Conservation (phyloP, 805 yeast species). For the Citeromyces matritensis region DNA sequence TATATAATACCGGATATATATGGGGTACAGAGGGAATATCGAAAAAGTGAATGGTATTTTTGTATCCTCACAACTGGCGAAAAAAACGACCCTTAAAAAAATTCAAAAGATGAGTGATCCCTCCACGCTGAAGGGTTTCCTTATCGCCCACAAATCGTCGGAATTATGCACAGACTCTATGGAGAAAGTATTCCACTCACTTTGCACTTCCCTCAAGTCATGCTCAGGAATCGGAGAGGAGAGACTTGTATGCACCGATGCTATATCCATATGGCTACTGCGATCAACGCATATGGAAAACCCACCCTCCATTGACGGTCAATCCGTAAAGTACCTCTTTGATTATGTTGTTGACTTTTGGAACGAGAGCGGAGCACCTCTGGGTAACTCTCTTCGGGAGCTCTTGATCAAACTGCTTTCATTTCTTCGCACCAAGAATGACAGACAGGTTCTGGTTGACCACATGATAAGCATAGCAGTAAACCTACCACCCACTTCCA, state of each 20-base stretch:
- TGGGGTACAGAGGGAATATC: too few relatives aligned
- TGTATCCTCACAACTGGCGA: too few relatives aligned
- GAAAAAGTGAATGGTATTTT: too few relatives aligned
- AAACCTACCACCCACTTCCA: slow-evolving; percentile 28
- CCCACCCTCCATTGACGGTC: slow-evolving; percentile 1
- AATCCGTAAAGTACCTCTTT: slow-evolving; percentile 19
- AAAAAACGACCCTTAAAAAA: too few relatives aligned
- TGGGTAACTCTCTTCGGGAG: slow-evolving; percentile 54
- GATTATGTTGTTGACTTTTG: slow-evolving; percentile 51
- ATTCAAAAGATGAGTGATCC: too few relatives aligned
- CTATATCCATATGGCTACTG: slow-evolving; percentile 49
- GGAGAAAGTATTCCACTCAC: slow-evolving; percentile 8
- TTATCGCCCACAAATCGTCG: slow-evolving; percentile 1
- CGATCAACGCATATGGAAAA: slow-evolving; percentile 27
- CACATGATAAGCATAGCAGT: slow-evolving; percentile 33
- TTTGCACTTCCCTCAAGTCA: slow-evolving; percentile 15
- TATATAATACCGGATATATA: too few relatives aligned
- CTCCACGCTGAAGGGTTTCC: background rate
- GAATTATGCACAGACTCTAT: slow-evolving; percentile 2
- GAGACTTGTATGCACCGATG: slow-evolving; percentile 36
- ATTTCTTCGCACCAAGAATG: slow-evolving; percentile 14
- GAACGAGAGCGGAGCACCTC: slow-evolving; percentile 56
- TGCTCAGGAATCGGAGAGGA: slow-evolving; percentile 19
- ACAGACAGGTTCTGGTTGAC: slow-evolving; percentile 11
- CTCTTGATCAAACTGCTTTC: slow-evolving; percentile 37